Conservation (phyloP, 202 grass and related monocot genomes). For the Panicum virgatum region DNA sequence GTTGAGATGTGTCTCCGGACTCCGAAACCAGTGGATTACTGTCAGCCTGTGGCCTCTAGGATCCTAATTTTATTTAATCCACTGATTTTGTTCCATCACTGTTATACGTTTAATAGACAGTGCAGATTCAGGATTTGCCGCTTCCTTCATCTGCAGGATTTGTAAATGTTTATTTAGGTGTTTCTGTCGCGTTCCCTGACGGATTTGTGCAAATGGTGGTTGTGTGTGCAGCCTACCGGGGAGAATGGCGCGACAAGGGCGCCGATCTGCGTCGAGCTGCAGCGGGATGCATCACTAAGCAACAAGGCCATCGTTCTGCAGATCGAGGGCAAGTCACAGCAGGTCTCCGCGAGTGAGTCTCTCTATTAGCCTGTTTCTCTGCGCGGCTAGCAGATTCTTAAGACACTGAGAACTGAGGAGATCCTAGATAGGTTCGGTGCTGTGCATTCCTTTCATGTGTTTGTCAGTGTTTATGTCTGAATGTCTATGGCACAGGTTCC, state of each 20-base stretch:
- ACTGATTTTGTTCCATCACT: background rate
- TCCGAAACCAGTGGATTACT: background rate
- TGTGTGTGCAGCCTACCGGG: slow-evolving; percentile 65
- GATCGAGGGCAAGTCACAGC: slow-evolving; percentile 83
- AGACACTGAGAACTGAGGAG: background rate
- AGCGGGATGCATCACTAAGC: slow-evolving; percentile 65
- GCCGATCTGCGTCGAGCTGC: slow-evolving; percentile 67
- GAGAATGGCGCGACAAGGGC: slow-evolving; percentile 85
- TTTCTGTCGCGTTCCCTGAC: background rate
- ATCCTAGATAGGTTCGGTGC: background rate
- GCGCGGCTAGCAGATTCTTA: background rate
- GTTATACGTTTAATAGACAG: background rate
- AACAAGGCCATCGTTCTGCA: slow-evolving; percentile 68
- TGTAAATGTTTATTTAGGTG: background rate
- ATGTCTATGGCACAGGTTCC: slow-evolving; percentile 51
- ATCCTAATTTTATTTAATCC: background rate
- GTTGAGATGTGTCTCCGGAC: background rate
- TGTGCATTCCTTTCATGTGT: background rate
- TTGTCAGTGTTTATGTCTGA: background rate
- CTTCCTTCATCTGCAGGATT: background rate
- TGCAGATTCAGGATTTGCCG: background rate
- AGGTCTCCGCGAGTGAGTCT: slow-evolving; percentile 83
- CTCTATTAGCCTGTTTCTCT: background rate
- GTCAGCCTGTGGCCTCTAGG: background rate
- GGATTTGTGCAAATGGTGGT: background rate